Base-by-base conservation (phyloP, 345 rosid genomes). In the Eucalyptus tenuipes region DNA sequence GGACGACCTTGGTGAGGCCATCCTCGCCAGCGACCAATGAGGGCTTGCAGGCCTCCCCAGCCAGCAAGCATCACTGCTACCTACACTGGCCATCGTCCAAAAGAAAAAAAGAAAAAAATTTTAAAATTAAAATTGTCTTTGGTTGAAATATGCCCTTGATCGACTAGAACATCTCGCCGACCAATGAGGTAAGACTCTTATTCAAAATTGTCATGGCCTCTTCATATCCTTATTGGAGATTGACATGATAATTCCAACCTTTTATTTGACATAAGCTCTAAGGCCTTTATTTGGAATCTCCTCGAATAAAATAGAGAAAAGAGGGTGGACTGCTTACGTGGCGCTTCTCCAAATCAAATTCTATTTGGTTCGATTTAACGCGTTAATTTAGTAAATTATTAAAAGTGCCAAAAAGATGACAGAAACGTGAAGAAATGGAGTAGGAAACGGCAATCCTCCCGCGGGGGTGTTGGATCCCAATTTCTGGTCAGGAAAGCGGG, bases 141-240 rank as follows among this genome's bases (percentile, higher is more conserved):
- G 5, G 1, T 52, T 52, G 10, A 52, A 3, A 52, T 18, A 52
- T 52, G 57, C 5, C 10, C 25, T 52, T 52, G 57, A 20, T 52
- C 5, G 2, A 52, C 5, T 8, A 0, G 25, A 8, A 7, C 25
- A 52, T 52, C 5, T 20, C 4, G 2, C 57, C 24, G 55, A 52
- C 4, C 10, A 7, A 3, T 52, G 24, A 52, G 24, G 1, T 18
- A 18, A 52, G 24, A 7, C 55, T 52, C 57, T 52, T 20, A 52
- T 52, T 52, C 20, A 0, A 52, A 52, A 52, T 52, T 52, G 25
- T 2, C 57, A 20, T 20, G 10, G 0, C 0, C 25, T 52, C 10
- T 7, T 52, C 0, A 8, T 7, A 8, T 0, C 0, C 10, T 52
- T 49, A 49, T 49, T 1, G 6, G 3, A 49, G 7, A 49, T 6